Evolutionary conservation across 2,329 filamentous ascomycete species (phyloP).

Genomic region (Aspergillus felis): DNA sequence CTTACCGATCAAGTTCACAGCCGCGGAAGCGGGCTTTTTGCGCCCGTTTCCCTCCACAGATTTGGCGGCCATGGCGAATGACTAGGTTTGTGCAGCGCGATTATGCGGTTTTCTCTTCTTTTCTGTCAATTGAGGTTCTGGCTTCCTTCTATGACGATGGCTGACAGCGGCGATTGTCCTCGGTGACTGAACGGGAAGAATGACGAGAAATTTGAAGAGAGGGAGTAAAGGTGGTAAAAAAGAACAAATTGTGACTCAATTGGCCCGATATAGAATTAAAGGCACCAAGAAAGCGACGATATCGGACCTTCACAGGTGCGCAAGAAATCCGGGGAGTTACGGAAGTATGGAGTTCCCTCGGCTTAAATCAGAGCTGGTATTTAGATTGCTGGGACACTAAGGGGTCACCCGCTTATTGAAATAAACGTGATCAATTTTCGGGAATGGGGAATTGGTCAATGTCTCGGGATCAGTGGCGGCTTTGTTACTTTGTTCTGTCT

Average conservation of each 20-base stretch:
- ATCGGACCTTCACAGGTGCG: conserved; percentile 20
- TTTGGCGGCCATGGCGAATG: conserved; percentile 56
- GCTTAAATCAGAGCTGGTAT: conserved; percentile 12
- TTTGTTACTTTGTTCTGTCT: not conserved
- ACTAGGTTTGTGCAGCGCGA: not conserved
- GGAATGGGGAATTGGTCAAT: conserved; percentile 17
- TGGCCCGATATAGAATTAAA: conserved; percentile 2
- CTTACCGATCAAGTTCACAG: conserved; percentile 86
- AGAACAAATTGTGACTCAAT: conserved; percentile 3
- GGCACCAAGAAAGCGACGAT: conserved; percentile 13
- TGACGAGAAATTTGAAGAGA: conserved; percentile 4
- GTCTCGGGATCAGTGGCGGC: conserved; percentile 24
- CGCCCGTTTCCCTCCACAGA: conserved; percentile 53
- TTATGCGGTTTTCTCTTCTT: not conserved
- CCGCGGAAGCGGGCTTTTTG: conserved; percentile 78
- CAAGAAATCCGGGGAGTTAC: conserved; percentile 27
- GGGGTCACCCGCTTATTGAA: conserved; percentile 4
- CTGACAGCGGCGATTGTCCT: not conserved
- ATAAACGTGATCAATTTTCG: conserved; percentile 12
- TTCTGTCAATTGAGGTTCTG: conserved; percentile 2
- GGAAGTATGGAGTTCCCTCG: conserved; percentile 30
- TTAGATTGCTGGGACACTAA: conserved; percentile 8
- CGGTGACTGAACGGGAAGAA: not conserved
- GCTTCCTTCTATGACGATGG: conserved; percentile 1
- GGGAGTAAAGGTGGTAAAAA: conserved; percentile 1